phyloP scores from a whole-genome alignment of 768 basidiomycete genomes.

The Lentinula boryana region DNA sequence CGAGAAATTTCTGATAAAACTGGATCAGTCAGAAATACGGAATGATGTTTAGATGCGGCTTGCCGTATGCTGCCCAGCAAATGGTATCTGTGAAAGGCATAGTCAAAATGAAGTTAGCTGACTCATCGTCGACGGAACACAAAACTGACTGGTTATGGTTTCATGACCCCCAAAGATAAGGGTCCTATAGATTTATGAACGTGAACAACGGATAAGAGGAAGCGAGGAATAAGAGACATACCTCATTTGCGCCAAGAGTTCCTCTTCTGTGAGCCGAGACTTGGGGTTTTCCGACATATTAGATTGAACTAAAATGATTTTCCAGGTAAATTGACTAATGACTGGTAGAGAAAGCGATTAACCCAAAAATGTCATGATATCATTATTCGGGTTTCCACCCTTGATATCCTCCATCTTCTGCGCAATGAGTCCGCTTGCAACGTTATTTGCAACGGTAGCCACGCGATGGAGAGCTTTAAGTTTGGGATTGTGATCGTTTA shows the following conservation, averaged over 20 bases:
- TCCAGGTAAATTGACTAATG: background rate
- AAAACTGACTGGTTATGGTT: background rate
- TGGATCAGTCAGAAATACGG: background rate
- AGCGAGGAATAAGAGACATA: background rate
- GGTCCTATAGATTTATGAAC: background rate
- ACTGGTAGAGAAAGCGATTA: background rate
- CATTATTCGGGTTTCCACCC: slow-evolving; percentile 10
- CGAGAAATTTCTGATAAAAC: background rate
- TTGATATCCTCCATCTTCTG: background rate
- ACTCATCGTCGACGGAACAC: background rate
- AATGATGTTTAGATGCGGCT: background rate
- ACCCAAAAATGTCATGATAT: slow-evolving; percentile 32
- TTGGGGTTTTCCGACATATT: slow-evolving; percentile 13
- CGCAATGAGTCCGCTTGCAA: background rate
- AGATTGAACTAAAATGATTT: slow-evolving; percentile 8
- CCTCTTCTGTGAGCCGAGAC: slow-evolving; percentile 15
- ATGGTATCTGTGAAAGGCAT: background rate
- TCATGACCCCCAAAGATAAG: slow-evolving; percentile 2
- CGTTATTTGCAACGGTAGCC: slow-evolving; percentile 1
- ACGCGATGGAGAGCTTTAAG: background rate
- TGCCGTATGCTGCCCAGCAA: slow-evolving; percentile 1
- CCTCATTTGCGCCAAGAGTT: slow-evolving; percentile 21
- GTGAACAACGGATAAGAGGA: background rate
- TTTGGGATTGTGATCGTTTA: slow-evolving; percentile 7
- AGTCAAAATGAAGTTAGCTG: too few species aligned